Evolutionary conservation across 805 yeast species (phyloP).

Genomic region (Pichia cephalocereana): DNA sequence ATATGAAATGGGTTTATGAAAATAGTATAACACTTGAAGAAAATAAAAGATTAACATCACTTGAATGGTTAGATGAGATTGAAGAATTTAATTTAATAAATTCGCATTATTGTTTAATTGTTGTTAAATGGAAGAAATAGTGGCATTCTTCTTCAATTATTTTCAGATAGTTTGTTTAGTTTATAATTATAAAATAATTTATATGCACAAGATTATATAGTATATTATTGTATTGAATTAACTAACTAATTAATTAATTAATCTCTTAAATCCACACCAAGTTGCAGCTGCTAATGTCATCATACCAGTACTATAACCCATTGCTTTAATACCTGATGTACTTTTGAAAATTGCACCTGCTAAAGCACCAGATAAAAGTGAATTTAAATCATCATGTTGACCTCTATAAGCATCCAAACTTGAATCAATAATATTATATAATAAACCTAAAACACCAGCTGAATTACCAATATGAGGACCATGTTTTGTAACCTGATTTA

Average conservation of each 20-base stretch:
- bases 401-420: constrained; percentile 76
- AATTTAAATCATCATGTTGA: constrained; percentile 77
- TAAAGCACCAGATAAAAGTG: constrained; percentile 81
- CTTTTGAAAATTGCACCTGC: constrained; percentile 89
- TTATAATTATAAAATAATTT: not conserved
- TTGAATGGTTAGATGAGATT: constrained; percentile 66
- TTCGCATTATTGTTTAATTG: constrained; percentile 46
- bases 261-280: constrained; percentile 78
- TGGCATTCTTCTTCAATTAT: not conserved
- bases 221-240: no score
- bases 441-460: constrained; percentile 87
- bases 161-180: not conserved
- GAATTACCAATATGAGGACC: constrained; percentile 95
- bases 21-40: constrained; percentile 39
- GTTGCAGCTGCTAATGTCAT: constrained; percentile 86
- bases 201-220: not conserved
- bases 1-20: constrained; percentile 32
- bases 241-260: constrained; percentile 3
- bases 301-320: constrained; percentile 77
- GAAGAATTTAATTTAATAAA: constrained; percentile 61
- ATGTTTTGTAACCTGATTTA: constrained; percentile 87
- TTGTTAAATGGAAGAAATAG: constrained; percentile 17
- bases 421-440: constrained; percentile 79
- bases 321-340: constrained; percentile 75
- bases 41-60: constrained; percentile 33